Percentiles rank a stretch among this genome's conserved stretches.
These are phyloP conservation scores for Phytophthora citricola DNA, from an alignment of 352 stramenopile genomes.

Conservation along the genomic window DNA sequence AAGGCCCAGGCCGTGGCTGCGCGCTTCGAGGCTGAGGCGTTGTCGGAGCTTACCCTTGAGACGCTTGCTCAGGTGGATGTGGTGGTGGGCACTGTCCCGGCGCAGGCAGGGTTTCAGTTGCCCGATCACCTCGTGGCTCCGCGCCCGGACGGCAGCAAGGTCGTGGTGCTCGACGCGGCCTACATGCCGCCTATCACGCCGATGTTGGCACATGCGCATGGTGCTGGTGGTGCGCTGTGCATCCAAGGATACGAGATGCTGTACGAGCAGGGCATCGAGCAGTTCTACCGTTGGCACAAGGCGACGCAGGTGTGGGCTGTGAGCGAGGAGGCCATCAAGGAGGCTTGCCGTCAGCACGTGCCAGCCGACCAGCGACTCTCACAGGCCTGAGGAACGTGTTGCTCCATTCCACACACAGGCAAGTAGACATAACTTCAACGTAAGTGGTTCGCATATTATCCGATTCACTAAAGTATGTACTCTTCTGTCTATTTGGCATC, in stretches of 20 bases:
- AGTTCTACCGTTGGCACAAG: slow-evolving; percentile 96
- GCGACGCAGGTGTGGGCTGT: slow-evolving; percentile 49
- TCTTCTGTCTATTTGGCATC: slow-evolving; percentile 31
- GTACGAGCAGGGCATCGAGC: slow-evolving; percentile 96
- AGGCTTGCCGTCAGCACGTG: slow-evolving; percentile 64
- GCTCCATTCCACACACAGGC: no score
- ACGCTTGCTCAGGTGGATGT: slow-evolving; percentile 77
- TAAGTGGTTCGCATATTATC: slow-evolving; percentile 4
- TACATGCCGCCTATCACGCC: slow-evolving; percentile 97
- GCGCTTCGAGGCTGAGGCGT: slow-evolving; percentile 86
- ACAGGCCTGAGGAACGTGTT: slow-evolving; percentile 14
- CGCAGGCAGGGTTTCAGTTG: slow-evolving; percentile 83
- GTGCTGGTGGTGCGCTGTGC: slow-evolving; percentile 77
- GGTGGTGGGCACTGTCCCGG: slow-evolving; percentile 96
- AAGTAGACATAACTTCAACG: no score
- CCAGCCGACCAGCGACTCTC: slow-evolving; percentile 61
- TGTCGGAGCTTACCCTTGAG: slow-evolving; percentile 61
- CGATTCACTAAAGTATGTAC: background rate
- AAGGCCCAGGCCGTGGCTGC: slow-evolving; percentile 92
- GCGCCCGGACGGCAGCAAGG: slow-evolving; percentile 34
- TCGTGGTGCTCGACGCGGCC: slow-evolving; percentile 97
- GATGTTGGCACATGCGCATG: slow-evolving; percentile 91
- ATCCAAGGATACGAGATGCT: slow-evolving; percentile 99
- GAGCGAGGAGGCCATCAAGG: slow-evolving; percentile 62
- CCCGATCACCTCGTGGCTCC: slow-evolving; percentile 68